Conservation (phyloP, 1,284 basidiomycete genomes). For the Trichosporon faecale region DNA sequence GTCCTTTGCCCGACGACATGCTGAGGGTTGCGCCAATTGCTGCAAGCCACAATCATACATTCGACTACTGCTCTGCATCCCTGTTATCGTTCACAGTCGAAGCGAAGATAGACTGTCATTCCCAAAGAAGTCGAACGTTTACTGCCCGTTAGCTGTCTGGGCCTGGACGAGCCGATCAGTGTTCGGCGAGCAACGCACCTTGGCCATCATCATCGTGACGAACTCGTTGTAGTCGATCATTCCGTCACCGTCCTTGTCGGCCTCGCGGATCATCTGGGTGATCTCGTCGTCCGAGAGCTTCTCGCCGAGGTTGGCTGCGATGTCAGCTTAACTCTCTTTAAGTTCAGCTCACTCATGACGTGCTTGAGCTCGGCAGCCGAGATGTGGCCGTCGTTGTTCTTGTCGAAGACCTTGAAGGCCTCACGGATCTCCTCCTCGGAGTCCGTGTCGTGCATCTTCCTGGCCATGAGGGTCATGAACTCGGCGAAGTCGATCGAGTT, state of each 20-base stretch:
- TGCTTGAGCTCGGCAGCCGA: slow-evolving; percentile 70
- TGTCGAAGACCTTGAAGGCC: slow-evolving; percentile 67
- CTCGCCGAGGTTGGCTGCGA: slow-evolving; percentile 65
- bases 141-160: not conserved
- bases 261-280: slow-evolving; percentile 98
- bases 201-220: slow-evolving; percentile 57
- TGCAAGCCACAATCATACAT: slow-evolving; percentile 10
- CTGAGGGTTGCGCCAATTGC: not conserved
- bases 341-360: slow-evolving; percentile 76
- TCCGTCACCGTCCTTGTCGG: slow-evolving; percentile 74
- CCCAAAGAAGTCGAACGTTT: not conserved
- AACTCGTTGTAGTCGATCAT: slow-evolving; percentile 56
- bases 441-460: slow-evolving; percentile 92
- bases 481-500: slow-evolving; percentile 96
- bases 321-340: not conserved
- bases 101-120: not conserved
- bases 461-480: slow-evolving; percentile 93
- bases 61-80: slow-evolving; percentile 11
- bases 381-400: slow-evolving; percentile 64
- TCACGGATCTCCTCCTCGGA: slow-evolving; percentile 66
- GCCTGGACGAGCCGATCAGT: not conserved
- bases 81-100: not conserved
- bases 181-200: slow-evolving; percentile 21
- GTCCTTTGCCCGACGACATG: too few species aligned
- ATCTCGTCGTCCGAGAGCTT: slow-evolving; percentile 90